These are phyloP conservation scores for Neoarthrinium moseri DNA, from an alignment of 2,329 filamentous ascomycete genomes.

Conservation along the genomic window DNA sequence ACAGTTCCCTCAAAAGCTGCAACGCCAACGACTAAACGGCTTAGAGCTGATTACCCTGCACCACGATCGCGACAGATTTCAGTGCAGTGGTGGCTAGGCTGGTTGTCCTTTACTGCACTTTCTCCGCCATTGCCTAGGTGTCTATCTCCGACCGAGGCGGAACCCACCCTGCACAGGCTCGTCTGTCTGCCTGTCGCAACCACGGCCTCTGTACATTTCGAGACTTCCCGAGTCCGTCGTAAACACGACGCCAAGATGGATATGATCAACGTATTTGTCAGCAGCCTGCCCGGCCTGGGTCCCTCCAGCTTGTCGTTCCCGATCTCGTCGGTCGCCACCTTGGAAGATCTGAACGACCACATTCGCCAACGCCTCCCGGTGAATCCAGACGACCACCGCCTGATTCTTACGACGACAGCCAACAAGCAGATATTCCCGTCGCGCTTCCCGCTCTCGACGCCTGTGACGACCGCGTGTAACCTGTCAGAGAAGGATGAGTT, in stretches of 20 bases:
- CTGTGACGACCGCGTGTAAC: constrained; percentile 46
- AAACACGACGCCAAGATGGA: not conserved
- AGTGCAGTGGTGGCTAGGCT: too few species aligned
- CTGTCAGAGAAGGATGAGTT: constrained; percentile 58
- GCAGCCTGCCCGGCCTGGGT: constrained; percentile 79
- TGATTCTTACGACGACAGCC: constrained; percentile 79
- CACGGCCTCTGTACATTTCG: too few species aligned
- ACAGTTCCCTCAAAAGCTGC: too few species aligned
- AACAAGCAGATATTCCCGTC: constrained; percentile 67
- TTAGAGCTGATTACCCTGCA: too few species aligned
- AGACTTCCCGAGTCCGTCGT: too few species aligned
- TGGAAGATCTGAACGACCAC: constrained; percentile 64
- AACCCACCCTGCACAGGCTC: too few species aligned
- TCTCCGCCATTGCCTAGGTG: too few species aligned
- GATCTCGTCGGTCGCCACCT: constrained; percentile 60
- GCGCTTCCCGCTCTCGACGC: constrained; percentile 54
- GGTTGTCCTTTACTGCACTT: too few species aligned
- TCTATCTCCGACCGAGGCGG: too few species aligned
- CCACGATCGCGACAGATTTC: too few species aligned
- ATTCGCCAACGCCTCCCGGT: constrained; percentile 61
- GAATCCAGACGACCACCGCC: constrained; percentile 47
- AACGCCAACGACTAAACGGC: too few species aligned
- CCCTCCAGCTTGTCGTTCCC: constrained; percentile 82
- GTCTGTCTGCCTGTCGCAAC: too few species aligned
- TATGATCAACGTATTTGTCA: constrained; percentile 78